A percentile compares a stretch with the other conserved stretches of the same genome.
These are phyloP conservation scores for Pestalotiopsis sp. DNA, from an alignment of 2,329 filamentous ascomycete genomes.

Conservation along the genomic window DNA sequence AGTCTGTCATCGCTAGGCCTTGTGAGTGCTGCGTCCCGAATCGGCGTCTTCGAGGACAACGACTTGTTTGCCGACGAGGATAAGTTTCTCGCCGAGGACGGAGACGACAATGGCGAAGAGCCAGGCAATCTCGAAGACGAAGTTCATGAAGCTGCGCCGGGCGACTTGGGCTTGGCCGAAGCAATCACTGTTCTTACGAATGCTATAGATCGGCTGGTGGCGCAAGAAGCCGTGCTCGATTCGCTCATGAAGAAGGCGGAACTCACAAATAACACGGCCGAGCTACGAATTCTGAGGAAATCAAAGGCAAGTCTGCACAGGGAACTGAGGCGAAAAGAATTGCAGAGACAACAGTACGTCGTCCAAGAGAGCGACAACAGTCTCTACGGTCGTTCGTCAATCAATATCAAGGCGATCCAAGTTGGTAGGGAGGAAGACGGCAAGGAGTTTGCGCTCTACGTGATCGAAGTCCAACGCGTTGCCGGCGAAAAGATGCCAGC, in stretches of 20 bases:
- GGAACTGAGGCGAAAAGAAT: constrained; percentile 90
- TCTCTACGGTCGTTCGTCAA: constrained; percentile 85
- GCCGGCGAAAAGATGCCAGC: constrained; percentile 95
- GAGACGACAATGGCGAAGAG: constrained; percentile 68
- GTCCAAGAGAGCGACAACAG: constrained; percentile 98
- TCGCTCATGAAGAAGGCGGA: constrained; percentile 93
- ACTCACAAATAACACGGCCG: constrained; percentile 93
- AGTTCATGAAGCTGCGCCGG: constrained; percentile 91
- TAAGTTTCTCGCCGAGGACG: constrained; percentile 83
- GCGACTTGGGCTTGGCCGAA: constrained; percentile 90
- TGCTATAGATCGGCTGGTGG: constrained; percentile 85
- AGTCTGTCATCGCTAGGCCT: constrained; percentile 91
- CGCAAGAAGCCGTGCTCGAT: constrained; percentile 90
- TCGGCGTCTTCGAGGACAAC: constrained; percentile 91
- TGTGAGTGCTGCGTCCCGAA: constrained; percentile 82
- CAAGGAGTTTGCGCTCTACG: constrained; percentile 90
- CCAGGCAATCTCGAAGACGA: constrained; percentile 71
- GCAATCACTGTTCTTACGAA: constrained; percentile 86
- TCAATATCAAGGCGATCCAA: constrained; percentile 90
- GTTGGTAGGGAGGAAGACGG: constrained; percentile 91
- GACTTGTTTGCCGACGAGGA: constrained; percentile 91
- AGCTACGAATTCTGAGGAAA: constrained; percentile 88
- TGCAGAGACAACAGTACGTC: constrained; percentile 95
- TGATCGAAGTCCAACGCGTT: constrained; percentile 87
- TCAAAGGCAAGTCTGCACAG: constrained; percentile 91